These are phyloP conservation scores for Phlegmacium glaucopus DNA, from an alignment of 768 basidiomycete species.

Conservation along the genomic window DNA sequence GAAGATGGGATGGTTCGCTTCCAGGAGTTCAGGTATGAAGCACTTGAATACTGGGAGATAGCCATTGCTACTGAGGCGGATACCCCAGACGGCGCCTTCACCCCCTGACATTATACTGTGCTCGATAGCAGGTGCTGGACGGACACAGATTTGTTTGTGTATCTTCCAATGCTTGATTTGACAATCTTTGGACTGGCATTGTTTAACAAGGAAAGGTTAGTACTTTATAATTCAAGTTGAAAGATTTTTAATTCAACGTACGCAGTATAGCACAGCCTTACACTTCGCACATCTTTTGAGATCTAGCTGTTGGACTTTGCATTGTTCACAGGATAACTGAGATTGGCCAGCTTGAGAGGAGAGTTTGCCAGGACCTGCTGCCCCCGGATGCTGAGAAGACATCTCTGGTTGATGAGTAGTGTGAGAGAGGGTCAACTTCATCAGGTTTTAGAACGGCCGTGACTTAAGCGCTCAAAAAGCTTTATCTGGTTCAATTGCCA, in stretches of 20 bases:
- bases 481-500: not conserved
- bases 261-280: constrained; percentile 7
- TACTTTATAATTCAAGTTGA: not conserved
- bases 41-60: not conserved
- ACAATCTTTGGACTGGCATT: constrained; percentile 10
- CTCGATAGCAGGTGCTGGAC: not conserved
- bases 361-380: not conserved
- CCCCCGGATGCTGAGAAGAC: not conserved
- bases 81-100: not conserved
- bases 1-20: constrained; percentile 10
- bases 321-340: constrained; percentile 3
- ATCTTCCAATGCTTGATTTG: constrained; percentile 8
- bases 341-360: constrained; percentile 3
- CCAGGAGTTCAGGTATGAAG: constrained; percentile 4
- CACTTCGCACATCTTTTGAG: constrained; percentile 8
- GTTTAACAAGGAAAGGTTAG: not conserved
- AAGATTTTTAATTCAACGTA: not conserved
- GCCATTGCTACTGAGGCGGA: not conserved
- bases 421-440: too few species aligned
- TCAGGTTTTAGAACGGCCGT: not conserved
- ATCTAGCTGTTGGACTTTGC: not conserved
- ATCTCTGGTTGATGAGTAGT: not conserved
- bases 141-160: constrained; percentile 7
- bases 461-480: not conserved
- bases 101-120: not conserved